Base-by-base conservation (phyloP, 2,329 filamentous ascomycete genomes). In the Cladosporium colombiae region DNA sequence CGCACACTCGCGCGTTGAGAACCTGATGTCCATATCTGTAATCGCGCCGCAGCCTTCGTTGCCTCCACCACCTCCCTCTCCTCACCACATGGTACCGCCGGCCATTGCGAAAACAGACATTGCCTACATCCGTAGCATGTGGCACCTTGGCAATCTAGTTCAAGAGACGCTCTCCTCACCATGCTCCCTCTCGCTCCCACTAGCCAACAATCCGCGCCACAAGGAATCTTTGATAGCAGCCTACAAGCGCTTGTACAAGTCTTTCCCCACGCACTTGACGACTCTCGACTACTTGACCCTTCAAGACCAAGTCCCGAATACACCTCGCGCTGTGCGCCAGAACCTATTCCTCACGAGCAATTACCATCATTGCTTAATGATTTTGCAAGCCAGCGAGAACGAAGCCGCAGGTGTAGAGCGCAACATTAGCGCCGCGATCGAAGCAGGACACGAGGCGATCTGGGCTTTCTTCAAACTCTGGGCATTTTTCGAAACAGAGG, bases 331-430 rank as follows among this genome's bases (percentile, higher is more conserved):
- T 1, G 86, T 91, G 18, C 83, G 90, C 0, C 91, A 94, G 77
- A 92, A 90, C 21, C 79, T 94, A 5, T 93, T 92, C 73, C 80
- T 93, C 33, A 90, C 88, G n/a, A 91, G 87, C 76, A 93, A 93
- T 74, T 93, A 92, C 78, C 91, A 89, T 77, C 91, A 94, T 75
- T 92, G 91, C 75, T 82, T 93, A 27, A 93, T 93, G 90, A 81
- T 93, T 11, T 85, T 93, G 23, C 89, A 93, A 71, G 88, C 89
- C 0, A 89, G 88, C 16, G 89, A 91, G 73, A 88, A 89, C 68
- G 77, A 83, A 0, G 85, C 87, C 3, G 72, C 85, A 4, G 80
- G 78, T 6, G 80, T 83, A 1, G 70, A 72, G 3, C 77, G 78
- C 61, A 91, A 93, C 74, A 82, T 91, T 21, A 82, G 88, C 21